Base-by-base conservation (phyloP, 768 basidiomycete species). In the Phaeotremella fagi region DNA sequence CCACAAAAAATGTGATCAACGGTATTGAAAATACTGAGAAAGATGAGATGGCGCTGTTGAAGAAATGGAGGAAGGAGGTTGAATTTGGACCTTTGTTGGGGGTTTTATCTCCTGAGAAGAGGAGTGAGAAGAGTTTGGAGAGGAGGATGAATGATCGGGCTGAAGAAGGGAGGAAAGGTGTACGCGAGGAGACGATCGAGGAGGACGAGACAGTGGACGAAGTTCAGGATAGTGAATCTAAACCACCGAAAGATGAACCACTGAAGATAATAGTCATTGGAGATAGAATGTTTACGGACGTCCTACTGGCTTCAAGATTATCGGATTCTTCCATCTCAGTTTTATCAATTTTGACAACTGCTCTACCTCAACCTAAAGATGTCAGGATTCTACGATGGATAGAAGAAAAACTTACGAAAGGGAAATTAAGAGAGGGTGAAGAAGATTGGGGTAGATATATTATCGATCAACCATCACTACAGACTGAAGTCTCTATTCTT, bases 281-380 rank as follows among this genome's bases (percentile, higher is more conserved):
- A 0, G 94, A 99, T 76, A 82, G 94, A 11, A 75, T 97, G 47
- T 86, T 95, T 64, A 99, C 94, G 0, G 94, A 99, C 70, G 76
- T 91, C 16, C 81, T 97, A 48, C 78, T 97, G 73, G 85, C 89
- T 7, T 85, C 87, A 62, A 83, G 89, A 26, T 52, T 74, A 14
- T 51, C 51, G n/a, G n/a, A n/a, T n/a, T n/a, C 9, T 27, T 54
- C 3, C 42, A 60, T 23, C 52, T 18, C 9, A 14, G 65, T 70
- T 35, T 18, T 74, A 16, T 75, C 75, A 11, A 71, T 75, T 12
- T 56, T 72, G 29, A 73, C 70, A 2, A 71, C 71, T 5, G 20
- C 43, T 2, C 59, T 75, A 26, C 66, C 65, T 20, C 51, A 68
- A 28, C 59, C 63, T 4, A 54, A 54, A 9, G 75, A 75, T 45